A percentile compares a stretch with the other conserved stretches of the same genome.
Conservation (phyloP, 2,329 filamentous ascomycete species). For the Arthrocladium fulminans region DNA sequence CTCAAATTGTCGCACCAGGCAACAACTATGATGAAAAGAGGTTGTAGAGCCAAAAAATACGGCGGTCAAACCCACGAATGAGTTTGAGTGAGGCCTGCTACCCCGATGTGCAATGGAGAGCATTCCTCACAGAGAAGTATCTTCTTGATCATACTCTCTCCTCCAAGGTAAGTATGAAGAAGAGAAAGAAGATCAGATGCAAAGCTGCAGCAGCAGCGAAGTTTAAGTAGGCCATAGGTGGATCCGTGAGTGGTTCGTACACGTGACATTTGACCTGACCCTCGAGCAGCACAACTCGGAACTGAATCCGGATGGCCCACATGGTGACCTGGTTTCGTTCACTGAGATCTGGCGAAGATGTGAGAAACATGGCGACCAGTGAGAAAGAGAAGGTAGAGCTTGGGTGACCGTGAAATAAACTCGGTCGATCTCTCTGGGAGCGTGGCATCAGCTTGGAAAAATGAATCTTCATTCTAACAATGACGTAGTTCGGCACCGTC, state of each 20-base stretch:
- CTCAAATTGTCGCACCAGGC: slow-evolving; percentile 21
- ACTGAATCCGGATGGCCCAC: too few relatives aligned
- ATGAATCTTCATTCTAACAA: too few relatives aligned
- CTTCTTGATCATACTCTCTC: slow-evolving; percentile 12
- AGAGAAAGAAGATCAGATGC: slow-evolving; percentile 1
- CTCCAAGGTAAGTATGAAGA: slow-evolving; percentile 14
- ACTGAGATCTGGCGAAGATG: too few relatives aligned
- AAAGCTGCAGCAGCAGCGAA: neutral
- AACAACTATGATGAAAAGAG: slow-evolving; percentile 23
- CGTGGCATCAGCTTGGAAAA: too few relatives aligned
- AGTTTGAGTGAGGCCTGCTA: slow-evolving; percentile 18
- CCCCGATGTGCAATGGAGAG: slow-evolving; percentile 17
- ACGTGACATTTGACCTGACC: neutral
- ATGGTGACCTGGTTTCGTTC: too few relatives aligned
- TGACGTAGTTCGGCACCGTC: too few relatives aligned
- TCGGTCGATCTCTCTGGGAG: too few relatives aligned
- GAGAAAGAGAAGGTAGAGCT: too few relatives aligned
- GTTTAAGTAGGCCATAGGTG: neutral
- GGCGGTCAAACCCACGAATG: slow-evolving; percentile 24
- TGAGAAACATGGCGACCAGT: too few relatives aligned
- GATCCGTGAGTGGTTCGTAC: neutral
- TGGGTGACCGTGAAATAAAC: too few relatives aligned
- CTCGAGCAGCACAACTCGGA: neutral
- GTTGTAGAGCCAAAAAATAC: slow-evolving; percentile 23
- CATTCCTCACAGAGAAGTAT: slow-evolving; percentile 5